A percentile compares a stretch with the other conserved stretches of the same genome.
phyloP scores from a whole-genome alignment of 1,139 yeast species.

The Candida tropicalis region DNA sequence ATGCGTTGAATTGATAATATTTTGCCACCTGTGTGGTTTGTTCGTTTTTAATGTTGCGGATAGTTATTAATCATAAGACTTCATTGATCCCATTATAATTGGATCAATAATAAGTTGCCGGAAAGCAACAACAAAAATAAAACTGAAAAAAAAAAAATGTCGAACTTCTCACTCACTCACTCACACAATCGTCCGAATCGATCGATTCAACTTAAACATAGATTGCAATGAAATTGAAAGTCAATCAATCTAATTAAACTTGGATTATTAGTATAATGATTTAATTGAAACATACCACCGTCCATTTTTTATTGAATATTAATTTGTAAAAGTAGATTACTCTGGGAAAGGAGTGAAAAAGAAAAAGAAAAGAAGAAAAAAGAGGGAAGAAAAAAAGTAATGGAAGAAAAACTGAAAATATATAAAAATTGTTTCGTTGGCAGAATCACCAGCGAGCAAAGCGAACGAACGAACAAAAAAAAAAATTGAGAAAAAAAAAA shows the following conservation, averaged over 20 bases:
- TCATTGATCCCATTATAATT: too few species aligned
- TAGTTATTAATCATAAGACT: too few species aligned
- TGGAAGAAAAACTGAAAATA: constrained; percentile 15
- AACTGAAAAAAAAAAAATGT: constrained; percentile 1
- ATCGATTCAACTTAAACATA: too few species aligned
- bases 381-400: constrained; percentile 10
- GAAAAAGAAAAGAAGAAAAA: constrained; percentile 6
- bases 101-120: neutral
- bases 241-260: constrained; percentile 16
- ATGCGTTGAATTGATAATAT: neutral
- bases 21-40: too few species aligned
- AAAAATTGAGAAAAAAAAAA: constrained; percentile 3
- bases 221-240: neutral
- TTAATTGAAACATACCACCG: constrained; percentile 44
- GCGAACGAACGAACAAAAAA: constrained; percentile 7
- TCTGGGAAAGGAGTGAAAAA: constrained; percentile 2
- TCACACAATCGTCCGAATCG: neutral
- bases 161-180: neutral
- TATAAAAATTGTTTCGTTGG: constrained; percentile 10
- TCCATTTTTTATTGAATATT: constrained; percentile 33
- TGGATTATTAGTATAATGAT: constrained; percentile 13
- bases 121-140: neutral
- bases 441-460: constrained; percentile 4
- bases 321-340: constrained; percentile 4
- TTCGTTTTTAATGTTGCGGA: too few species aligned